Evolutionary conservation across 108 stramenopile species (phyloP).

Genomic region (Skeletonema menzelii): DNA sequence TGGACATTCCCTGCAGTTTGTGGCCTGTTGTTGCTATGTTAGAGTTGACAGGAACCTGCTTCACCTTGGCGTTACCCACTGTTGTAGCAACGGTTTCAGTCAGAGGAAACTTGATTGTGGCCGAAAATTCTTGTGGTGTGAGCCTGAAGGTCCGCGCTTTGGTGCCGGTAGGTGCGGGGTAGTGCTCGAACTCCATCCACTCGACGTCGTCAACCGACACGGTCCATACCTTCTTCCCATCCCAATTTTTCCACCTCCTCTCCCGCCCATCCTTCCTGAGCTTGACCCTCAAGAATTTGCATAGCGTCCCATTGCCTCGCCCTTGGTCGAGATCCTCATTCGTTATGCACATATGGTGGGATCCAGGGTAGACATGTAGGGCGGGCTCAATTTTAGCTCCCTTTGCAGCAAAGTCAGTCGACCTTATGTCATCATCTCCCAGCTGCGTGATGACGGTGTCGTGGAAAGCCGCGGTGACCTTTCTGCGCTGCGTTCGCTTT

Average conservation of each 20-base stretch:
- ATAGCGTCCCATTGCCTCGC: no score
- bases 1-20: no score
- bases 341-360: no score
- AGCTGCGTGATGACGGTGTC: background rate
- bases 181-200: background rate
- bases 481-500: background rate
- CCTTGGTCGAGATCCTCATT: no score
- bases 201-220: constrained; percentile 4
- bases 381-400: no score
- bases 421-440: no score
- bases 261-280: background rate
- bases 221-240: background rate
- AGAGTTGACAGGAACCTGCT: no score
- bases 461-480: background rate
- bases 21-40: no score
- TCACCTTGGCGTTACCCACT: no score
- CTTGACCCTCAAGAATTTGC: background rate
- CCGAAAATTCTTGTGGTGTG: background rate
- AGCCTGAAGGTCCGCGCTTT: background rate
- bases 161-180: background rate
- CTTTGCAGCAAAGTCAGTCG: no score
- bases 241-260: constrained; percentile 3
- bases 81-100: background rate
- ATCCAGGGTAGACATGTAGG: no score
- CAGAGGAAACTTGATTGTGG: background rate